Evolutionary conservation across 2,329 filamentous ascomycete species (phyloP).

Genomic region (Trichophyton schoenleinii): DNA sequence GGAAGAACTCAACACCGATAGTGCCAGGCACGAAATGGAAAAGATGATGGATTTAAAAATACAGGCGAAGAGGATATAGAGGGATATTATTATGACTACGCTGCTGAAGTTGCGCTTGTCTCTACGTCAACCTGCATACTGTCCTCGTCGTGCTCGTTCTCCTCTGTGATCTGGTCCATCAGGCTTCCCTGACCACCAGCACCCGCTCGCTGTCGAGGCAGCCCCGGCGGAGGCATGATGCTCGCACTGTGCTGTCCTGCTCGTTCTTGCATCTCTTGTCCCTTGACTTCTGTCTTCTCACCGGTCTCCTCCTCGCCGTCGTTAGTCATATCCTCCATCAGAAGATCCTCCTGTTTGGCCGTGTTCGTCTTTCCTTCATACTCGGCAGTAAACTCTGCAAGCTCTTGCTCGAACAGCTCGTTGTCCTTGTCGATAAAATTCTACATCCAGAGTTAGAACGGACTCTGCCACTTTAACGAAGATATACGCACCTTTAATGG

Average conservation of each 20-base stretch:
- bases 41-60: not conserved
- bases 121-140: constrained; percentile 4
- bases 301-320: not conserved
- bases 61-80: not conserved
- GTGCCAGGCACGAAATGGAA: not conserved
- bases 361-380: not conserved
- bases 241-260: not conserved
- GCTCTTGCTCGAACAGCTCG: constrained; percentile 27
- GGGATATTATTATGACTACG: not conserved
- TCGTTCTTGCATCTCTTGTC: constrained; percentile 2
- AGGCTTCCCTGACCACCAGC: not conserved
- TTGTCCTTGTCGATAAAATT: constrained; percentile 42
- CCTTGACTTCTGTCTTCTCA: not conserved
- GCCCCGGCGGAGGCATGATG: not conserved
- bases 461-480: not conserved
- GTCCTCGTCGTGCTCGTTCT: not conserved
- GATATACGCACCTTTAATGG: constrained; percentile 25
- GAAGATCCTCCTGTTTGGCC: not conserved
- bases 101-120: not conserved
- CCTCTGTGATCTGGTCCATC: constrained; percentile 6
- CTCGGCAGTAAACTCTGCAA: constrained; percentile 15
- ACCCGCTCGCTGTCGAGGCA: not conserved
- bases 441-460: constrained; percentile 16
- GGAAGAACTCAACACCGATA: not conserved
- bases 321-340: not conserved